phyloP scores from a whole-genome alignment of 2,329 filamentous ascomycete species.

The Xenosphaeropsis pyriputrescens region DNA sequence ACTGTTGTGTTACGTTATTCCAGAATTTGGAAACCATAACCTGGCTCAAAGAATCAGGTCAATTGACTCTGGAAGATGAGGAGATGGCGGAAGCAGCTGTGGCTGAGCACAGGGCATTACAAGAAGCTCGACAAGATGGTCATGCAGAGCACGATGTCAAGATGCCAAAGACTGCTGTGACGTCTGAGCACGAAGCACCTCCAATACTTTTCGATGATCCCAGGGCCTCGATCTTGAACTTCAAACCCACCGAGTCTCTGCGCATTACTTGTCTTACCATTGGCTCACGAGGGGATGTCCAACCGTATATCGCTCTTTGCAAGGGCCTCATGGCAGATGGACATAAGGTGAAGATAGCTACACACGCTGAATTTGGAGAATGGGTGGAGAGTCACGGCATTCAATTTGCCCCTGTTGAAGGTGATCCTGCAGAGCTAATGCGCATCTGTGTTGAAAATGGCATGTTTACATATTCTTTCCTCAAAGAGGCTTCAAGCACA shows the following conservation, averaged over 20 bases:
- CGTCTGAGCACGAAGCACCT: slow-evolving; percentile 37
- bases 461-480: slow-evolving; percentile 87
- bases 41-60: slow-evolving; percentile 54
- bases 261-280: slow-evolving; percentile 90
- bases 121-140: slow-evolving; percentile 51
- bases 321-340: slow-evolving; percentile 82
- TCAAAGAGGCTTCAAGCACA: slow-evolving; percentile 72
- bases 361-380: slow-evolving; percentile 74
- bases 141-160: slow-evolving; percentile 34
- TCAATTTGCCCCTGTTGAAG: slow-evolving; percentile 76
- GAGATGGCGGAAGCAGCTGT: slow-evolving; percentile 61
- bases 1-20: slow-evolving; percentile 72
- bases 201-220: slow-evolving; percentile 84
- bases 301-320: slow-evolving; percentile 93
- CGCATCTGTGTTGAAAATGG: slow-evolving; percentile 90
- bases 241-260: slow-evolving; percentile 70
- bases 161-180: slow-evolving; percentile 29
- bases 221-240: slow-evolving; percentile 74
- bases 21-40: slow-evolving; percentile 60
- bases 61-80: slow-evolving; percentile 52
- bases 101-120: slow-evolving; percentile 67
- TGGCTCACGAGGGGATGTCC: slow-evolving; percentile 87
- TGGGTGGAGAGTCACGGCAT: slow-evolving; percentile 94
- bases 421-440: slow-evolving; percentile 91
- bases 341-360: slow-evolving; percentile 76